A percentile compares a stretch with the other conserved stretches of the same genome.
Evolutionary conservation across 768 basidiomycete species (phyloP).

Genomic region (Boletus eberwhitei): DNA sequence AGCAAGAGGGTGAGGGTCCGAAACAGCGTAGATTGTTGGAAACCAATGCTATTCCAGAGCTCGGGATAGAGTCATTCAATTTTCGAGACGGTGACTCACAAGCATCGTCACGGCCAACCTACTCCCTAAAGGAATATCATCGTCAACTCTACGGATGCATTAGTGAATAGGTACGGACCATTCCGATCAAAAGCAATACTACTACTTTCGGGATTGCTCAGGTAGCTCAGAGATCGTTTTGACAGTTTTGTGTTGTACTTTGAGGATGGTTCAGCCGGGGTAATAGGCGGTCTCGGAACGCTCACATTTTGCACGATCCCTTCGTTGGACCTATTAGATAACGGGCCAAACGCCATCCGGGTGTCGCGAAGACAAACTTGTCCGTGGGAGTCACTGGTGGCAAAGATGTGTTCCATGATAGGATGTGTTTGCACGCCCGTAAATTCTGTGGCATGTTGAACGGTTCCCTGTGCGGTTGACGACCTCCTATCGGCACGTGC

Average conservation of each 20-base stretch:
- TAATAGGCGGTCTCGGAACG: background rate
- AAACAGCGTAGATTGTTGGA: constrained; percentile 67
- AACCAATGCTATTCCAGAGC: constrained; percentile 49
- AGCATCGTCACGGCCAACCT: constrained; percentile 66
- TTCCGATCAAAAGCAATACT: constrained; percentile 67
- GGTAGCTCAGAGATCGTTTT: constrained; percentile 34
- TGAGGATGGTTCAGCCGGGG: constrained; percentile 30
- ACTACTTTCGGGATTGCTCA: constrained; percentile 63
- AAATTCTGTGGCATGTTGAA: constrained; percentile 55
- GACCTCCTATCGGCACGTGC: constrained; percentile 38
- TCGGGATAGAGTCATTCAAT: background rate
- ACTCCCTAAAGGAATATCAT: constrained; percentile 40
- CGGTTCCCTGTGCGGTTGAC: constrained; percentile 44
- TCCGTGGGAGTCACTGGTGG: constrained; percentile 58
- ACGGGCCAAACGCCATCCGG: constrained; percentile 70
- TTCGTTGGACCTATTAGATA: constrained; percentile 38
- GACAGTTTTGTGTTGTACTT: constrained; percentile 49
- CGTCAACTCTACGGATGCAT: background rate
- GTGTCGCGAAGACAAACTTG: constrained; percentile 64
- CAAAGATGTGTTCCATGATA: constrained; percentile 62
- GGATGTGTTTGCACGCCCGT: constrained; percentile 70
- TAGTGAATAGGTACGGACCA: constrained; percentile 38
- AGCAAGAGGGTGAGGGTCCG: constrained; percentile 68
- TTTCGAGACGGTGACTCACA: constrained; percentile 37
- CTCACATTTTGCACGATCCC: constrained; percentile 49